Evolutionary conservation across 768 basidiomycete species (phyloP).

Genomic region (Pleurotus ostreatus): DNA sequence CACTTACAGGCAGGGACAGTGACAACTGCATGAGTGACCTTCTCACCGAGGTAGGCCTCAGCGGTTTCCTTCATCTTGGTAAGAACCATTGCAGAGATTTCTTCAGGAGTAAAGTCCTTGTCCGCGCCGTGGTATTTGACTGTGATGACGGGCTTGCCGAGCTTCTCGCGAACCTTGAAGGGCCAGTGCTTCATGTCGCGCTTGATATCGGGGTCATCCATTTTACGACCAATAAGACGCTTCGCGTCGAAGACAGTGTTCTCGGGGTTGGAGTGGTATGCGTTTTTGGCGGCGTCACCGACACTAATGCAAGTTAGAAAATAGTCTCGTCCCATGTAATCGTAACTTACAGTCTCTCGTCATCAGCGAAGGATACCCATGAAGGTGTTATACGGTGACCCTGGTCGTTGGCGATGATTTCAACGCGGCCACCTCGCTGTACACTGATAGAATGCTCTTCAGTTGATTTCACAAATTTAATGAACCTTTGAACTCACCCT

Average conservation of each 20-base stretch:
- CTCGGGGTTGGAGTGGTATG: constrained; percentile 83
- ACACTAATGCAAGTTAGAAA: constrained; percentile 37
- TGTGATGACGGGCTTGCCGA: constrained; percentile 74
- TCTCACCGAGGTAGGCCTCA: constrained; percentile 93
- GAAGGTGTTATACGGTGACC: constrained; percentile 88
- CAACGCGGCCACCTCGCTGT: constrained; percentile 79
- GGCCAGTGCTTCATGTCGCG: constrained; percentile 91
- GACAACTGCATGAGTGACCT: constrained; percentile 96
- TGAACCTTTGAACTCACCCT: constrained; percentile 51
- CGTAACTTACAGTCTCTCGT: constrained; percentile 60
- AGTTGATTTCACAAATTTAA: background rate
- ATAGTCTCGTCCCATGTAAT: too few species aligned
- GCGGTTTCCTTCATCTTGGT: constrained; percentile 99
- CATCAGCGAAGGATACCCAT: constrained; percentile 79
- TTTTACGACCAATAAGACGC: constrained; percentile 86
- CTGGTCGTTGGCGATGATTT: constrained; percentile 89
- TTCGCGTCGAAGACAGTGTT: constrained; percentile 98
- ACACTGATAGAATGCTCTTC: constrained; percentile 43
- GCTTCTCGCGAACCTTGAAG: constrained; percentile 76
- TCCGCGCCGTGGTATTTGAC: constrained; percentile 77
- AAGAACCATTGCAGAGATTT: constrained; percentile 94
- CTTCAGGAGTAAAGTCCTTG: constrained; percentile 87
- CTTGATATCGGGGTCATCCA: constrained; percentile 75
- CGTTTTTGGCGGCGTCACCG: constrained; percentile 96
- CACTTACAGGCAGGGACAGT: constrained; percentile 90